These are phyloP conservation scores for Xanthoconium separans DNA, from an alignment of 1,284 basidiomycete genomes.

Conservation along the genomic window DNA sequence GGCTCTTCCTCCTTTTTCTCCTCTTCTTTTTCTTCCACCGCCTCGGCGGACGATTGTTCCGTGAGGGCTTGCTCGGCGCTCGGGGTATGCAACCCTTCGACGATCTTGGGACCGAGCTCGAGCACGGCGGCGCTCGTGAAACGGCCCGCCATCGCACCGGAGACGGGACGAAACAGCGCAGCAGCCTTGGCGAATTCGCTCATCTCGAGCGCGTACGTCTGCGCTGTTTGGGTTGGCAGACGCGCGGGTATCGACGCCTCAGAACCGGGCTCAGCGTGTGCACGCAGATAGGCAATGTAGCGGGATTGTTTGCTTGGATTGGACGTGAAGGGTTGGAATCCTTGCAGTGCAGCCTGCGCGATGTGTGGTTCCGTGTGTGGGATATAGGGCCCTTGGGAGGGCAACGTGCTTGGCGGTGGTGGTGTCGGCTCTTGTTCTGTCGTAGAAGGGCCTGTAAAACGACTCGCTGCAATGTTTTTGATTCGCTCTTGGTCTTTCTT, in stretches of 20 bases:
- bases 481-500: conserved; percentile 87
- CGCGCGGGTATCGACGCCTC: conserved; percentile 43
- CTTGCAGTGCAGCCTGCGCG: conserved; percentile 83
- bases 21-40: conserved; percentile 37
- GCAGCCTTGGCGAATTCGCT: conserved; percentile 87
- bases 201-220: conserved; percentile 81
- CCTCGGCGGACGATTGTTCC: conserved; percentile 41
- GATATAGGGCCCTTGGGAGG: conserved; percentile 43
- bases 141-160: conserved; percentile 88
- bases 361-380: conserved; percentile 72
- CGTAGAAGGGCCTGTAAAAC: conserved; percentile 26
- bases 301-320: conserved; percentile 82
- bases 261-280: conserved; percentile 54
- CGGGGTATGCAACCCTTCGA: conserved; percentile 76
- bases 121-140: conserved; percentile 79
- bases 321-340: conserved; percentile 86
- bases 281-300: conserved; percentile 80
- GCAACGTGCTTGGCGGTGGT: conserved; percentile 18
- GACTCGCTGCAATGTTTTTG: conserved; percentile 53
- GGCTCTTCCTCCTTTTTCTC: conserved; percentile 64
- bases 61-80: conserved; percentile 36
- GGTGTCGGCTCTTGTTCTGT: conserved; percentile 22
- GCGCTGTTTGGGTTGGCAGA: conserved; percentile 55
- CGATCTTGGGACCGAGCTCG: conserved; percentile 60
- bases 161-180: conserved; percentile 88